phyloP scores from a whole-genome alignment of 2,329 filamentous ascomycete species.

The Colletotrichum chrysophilum region DNA sequence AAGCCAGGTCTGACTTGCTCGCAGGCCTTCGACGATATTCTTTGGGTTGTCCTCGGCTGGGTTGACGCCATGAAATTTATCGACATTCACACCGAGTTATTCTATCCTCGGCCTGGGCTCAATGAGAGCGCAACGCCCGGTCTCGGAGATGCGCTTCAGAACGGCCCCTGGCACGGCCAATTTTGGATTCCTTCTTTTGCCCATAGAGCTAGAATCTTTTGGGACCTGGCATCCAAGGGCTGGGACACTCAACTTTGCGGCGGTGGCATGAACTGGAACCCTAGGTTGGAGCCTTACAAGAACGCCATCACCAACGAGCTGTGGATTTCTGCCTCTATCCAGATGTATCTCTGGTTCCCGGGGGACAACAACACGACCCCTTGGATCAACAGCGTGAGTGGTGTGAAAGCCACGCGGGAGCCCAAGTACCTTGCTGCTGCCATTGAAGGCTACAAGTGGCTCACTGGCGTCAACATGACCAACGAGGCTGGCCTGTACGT shows the following conservation, averaged over 20 bases:
- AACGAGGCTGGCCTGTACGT: conserved; percentile 77
- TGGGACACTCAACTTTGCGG: conserved; percentile 84
- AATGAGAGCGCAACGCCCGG: conserved; percentile 26
- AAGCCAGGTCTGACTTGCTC: neutral
- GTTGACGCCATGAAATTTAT: conserved; percentile 82
- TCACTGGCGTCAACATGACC: conserved; percentile 80
- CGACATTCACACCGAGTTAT: conserved; percentile 67
- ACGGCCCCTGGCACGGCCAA: conserved; percentile 74
- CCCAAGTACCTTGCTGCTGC: conserved; percentile 75
- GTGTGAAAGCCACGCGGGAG: conserved; percentile 48
- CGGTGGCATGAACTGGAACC: conserved; percentile 93
- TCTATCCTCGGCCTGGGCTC: conserved; percentile 50
- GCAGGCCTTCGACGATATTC: conserved; percentile 90
- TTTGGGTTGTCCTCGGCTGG: conserved; percentile 95
- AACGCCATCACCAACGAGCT: conserved; percentile 96
- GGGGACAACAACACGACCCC: conserved; percentile 78
- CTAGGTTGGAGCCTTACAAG: conserved; percentile 81
- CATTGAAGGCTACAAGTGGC: conserved; percentile 80
- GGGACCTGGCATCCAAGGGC: conserved; percentile 77
- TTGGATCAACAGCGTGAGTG: conserved; percentile 48
- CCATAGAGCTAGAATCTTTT: conserved; percentile 84
- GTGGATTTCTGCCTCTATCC: conserved; percentile 82
- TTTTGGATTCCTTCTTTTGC: conserved; percentile 80
- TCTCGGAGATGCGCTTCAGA: conserved; percentile 37
- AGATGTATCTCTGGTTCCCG: conserved; percentile 90